Base-by-base conservation (phyloP, 306 rosid genomes). In the Ormosia emarginata region DNA sequence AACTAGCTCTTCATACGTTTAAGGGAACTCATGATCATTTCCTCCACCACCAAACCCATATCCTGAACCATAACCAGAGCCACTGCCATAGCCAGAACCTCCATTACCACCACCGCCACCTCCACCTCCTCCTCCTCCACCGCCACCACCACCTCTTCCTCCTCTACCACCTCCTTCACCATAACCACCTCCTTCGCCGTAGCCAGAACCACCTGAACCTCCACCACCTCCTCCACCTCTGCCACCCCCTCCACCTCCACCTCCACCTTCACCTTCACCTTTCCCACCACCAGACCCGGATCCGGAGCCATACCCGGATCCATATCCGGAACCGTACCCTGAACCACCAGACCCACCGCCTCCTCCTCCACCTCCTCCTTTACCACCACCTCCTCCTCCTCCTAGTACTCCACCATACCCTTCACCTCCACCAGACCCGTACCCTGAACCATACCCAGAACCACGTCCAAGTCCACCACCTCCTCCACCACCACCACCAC, bases 51-150 rank as follows among this genome's bases (percentile, higher is more conserved):
- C 96, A 1, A 86, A 86, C 0, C 93, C 93, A 33, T 64, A 89
- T 5, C 94, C 91, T 4, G 72, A 75, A 14, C 97, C 97, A 74
- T 71, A 65, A 0, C 93, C 90, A 2, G 83, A 89, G 5, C 94
- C 92, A 10, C 86, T 66, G 2, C 91, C 92, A 10, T 32, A 58
- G 14, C 92, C 95, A 6, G 63, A 84, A 4, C 91, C 89, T 11
- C 84, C 89, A 4, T 59, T 79, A 1, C 81, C 68, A 0, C 85
- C 73, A 0, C 90, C 78, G 0, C 90, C 88, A 0, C 90, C 89
- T 0, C 88, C 83, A 0, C 89, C 85, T 0, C 86, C 85, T 0
- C 88, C 82, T 0, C 90, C 85, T 0, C 89, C 86, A 0, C 88
- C 87, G 0, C 89, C 88, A 0, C 83, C 84, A 0, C 91, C 89